Base-by-base conservation (phyloP, 176 grass and related monocot genomes). In the Musa acuminata region DNA sequence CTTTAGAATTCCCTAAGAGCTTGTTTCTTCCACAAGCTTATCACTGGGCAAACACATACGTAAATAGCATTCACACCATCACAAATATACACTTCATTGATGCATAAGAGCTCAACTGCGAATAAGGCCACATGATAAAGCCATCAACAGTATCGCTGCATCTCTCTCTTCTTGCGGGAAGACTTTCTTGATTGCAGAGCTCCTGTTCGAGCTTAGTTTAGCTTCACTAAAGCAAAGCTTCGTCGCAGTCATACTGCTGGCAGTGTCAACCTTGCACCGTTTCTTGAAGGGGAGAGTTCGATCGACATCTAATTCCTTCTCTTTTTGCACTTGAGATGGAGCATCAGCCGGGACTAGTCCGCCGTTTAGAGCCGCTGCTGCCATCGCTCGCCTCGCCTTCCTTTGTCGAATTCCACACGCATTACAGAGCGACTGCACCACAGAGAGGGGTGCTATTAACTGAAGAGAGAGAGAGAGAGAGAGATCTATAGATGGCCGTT, bases 361-460 rank as follows among this genome's bases (percentile, higher is more conserved):
- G 20, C 52, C 72, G 9, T 17, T 43, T 16, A 23, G 2, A 2
- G 43, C 53, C 8, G 78, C 84, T 55, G 72, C 75, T 75, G 80
- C 84, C 91, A 92, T 84, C 54, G 96, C 88, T 75, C 87, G 88
- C 29, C 91, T 69, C 51, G 91, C 96, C 88, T 99, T 99, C 71
- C 96, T 76, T 84, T 99, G 96, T 65, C 96, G 83, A 78, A 99
- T 99, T 13, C 96, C 96, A 7, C 96, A 99, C 4, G 96, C 96
- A 82, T 99, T 99, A 76, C 96, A 99, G 24, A 99, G 91, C 17
- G 96, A 99, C 96, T 99, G 88, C 88, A 55, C 78, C 86, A 5
- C 29, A 5, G 29, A 35, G 29, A 35, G 29, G 3, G 29, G 0
- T 35, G 29, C 29, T 35, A 3, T 35, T 5, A 35, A 35, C 29